phyloP scores from a whole-genome alignment of 2,329 filamentous ascomycete species.

The Colletotrichum salicis region DNA sequence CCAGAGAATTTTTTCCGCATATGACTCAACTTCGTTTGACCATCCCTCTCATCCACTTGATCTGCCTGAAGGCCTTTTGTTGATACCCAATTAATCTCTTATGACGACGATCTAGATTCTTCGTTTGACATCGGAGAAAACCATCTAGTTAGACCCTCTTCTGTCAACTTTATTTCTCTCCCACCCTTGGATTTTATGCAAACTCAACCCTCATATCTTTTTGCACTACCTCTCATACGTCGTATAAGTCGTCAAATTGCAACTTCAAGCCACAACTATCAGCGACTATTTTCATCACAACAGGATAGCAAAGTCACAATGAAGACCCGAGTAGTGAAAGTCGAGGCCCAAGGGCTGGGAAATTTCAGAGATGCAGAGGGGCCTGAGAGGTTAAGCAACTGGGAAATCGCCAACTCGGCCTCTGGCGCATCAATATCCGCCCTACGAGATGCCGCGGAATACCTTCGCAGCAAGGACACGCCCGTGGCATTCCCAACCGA shows the following conservation, averaged over 20 bases:
- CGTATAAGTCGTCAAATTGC: slow-evolving; percentile 33
- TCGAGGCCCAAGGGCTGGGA: slow-evolving; percentile 48
- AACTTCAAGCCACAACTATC: background rate
- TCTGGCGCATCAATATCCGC: slow-evolving; percentile 46
- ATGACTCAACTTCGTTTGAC: slow-evolving; percentile 31
- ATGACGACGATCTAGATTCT: slow-evolving; percentile 20
- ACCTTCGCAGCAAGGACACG: slow-evolving; percentile 71
- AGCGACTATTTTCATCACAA: background rate
- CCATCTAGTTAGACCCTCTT: slow-evolving; percentile 16
- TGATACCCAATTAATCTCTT: slow-evolving; percentile 28
- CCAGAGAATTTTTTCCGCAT: slow-evolving; percentile 23
- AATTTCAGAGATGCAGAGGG: slow-evolving; percentile 45
- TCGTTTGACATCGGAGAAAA: slow-evolving; percentile 13
- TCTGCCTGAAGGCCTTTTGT: slow-evolving; percentile 17
- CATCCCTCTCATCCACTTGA: slow-evolving; percentile 15
- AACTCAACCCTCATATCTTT: background rate
- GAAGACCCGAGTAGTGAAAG: slow-evolving; percentile 53
- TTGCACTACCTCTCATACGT: slow-evolving; percentile 23
- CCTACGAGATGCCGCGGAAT: slow-evolving; percentile 73
- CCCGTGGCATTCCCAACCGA: slow-evolving; percentile 97
- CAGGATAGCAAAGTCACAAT: slow-evolving; percentile 40
- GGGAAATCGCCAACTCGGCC: slow-evolving; percentile 50
- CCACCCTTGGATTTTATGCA: background rate
- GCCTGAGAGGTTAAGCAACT: slow-evolving; percentile 51
- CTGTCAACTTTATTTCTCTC: slow-evolving; percentile 3